A percentile compares a stretch with the other conserved stretches of the same genome.
Evolutionary conservation across 129 eudicot species (phyloP).

Genomic region (Kitagawia praeruptora): DNA sequence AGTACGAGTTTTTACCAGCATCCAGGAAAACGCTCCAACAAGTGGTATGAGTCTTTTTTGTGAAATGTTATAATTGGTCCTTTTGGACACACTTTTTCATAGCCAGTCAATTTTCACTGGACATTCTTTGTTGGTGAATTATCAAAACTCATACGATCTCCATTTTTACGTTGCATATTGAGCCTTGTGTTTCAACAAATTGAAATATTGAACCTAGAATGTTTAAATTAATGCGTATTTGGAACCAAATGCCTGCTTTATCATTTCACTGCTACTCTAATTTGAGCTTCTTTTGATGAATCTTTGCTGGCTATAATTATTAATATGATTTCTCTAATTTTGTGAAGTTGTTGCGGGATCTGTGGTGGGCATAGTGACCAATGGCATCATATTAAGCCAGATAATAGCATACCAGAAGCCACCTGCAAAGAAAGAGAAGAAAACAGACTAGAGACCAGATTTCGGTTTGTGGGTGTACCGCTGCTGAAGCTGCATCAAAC

Average conservation of each 20-base stretch:
- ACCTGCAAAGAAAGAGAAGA: slow-evolving; percentile 53
- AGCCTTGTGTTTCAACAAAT: no score
- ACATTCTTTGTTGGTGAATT: background rate
- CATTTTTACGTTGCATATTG: background rate
- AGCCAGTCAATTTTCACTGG: background rate
- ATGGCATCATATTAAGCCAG: slow-evolving; percentile 74
- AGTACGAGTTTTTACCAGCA: slow-evolving; percentile 95
- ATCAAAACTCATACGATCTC: background rate
- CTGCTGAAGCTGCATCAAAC: background rate
- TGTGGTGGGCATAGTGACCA: slow-evolving; percentile 61
- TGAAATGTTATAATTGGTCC: background rate
- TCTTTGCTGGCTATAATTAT: background rate
- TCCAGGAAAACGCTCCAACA: slow-evolving; percentile 90
- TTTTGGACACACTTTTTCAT: background rate
- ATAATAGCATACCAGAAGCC: slow-evolving; percentile 63
- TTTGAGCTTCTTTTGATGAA: background rate
- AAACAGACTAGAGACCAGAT: slow-evolving; percentile 36
- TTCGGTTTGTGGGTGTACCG: background rate
- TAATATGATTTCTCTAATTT: slow-evolving; percentile 11
- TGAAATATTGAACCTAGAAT: no score
- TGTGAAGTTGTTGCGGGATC: slow-evolving; percentile 64
- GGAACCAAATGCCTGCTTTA: no score
- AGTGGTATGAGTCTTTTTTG: slow-evolving; percentile 47
- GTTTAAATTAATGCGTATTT: no score
- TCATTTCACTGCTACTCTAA: background rate